A percentile compares a stretch with the other conserved stretches of the same genome.
Evolutionary conservation across 2,329 filamentous ascomycete genomes (phyloP).

Genomic region (Fusarium luffae): DNA sequence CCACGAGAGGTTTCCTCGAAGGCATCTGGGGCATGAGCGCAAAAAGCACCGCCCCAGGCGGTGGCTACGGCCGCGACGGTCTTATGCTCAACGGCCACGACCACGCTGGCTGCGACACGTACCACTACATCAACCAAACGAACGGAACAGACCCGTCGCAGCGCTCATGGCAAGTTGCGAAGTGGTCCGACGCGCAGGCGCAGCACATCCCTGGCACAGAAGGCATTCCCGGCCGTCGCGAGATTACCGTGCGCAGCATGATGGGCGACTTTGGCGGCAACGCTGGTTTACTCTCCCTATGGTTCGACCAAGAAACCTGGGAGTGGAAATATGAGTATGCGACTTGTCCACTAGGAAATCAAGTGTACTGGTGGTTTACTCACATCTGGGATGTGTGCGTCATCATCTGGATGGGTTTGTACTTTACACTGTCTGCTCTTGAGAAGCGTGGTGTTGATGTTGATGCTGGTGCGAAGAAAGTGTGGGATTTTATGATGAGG

Average conservation of each 20-base stretch:
- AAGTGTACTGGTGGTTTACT: conserved; percentile 94
- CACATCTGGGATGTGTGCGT: conserved; percentile 76
- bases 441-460: conserved; percentile 51
- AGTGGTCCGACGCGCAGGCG: conserved; percentile 59
- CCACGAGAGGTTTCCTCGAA: conserved; percentile 81
- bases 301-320: conserved; percentile 80
- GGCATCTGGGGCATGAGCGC: conserved; percentile 84
- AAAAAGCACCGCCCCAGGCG: conserved; percentile 65
- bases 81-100: conserved; percentile 94
- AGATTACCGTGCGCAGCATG: conserved; percentile 96
- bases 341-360: conserved; percentile 81
- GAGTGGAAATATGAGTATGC: conserved; percentile 86
- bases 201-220: conserved; percentile 55
- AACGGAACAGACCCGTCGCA: conserved; percentile 54
- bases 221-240: conserved; percentile 74
- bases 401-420: conserved; percentile 48
- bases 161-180: conserved; percentile 61
- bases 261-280: conserved; percentile 98
- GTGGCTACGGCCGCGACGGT: conserved; percentile 76
- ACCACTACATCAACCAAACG: conserved; percentile 80
- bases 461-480: conserved; percentile 40
- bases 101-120: conserved; percentile 91
- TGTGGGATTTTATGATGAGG: conserved; percentile 17
- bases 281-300: conserved; percentile 85
- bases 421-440: conserved; percentile 42